Conservation (phyloP, 768 basidiomycete genomes). For the Dendrothele bispora region DNA sequence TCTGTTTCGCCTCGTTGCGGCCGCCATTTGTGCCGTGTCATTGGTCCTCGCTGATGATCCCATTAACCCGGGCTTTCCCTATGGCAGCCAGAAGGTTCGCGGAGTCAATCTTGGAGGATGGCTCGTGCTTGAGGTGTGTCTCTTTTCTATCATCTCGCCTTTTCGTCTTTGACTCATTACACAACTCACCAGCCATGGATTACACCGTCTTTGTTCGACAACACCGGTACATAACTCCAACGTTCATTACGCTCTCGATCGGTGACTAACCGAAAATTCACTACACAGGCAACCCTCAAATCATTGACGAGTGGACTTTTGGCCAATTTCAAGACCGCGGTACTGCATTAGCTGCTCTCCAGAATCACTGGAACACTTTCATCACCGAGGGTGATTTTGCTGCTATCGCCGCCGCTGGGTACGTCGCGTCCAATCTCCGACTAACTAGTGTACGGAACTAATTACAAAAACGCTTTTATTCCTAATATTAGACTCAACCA, state of each 20-base stretch:
- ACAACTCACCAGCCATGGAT: conserved; percentile 61
- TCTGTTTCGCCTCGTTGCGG: conserved; percentile 14
- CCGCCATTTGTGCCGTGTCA: conserved; percentile 26
- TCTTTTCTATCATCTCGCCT: not conserved
- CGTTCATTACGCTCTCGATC: too few species aligned
- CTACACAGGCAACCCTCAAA: conserved; percentile 37
- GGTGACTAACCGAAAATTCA: not conserved
- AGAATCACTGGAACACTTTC: conserved; percentile 79
- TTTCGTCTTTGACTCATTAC: conserved; percentile 11
- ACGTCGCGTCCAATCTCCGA: conserved; percentile 17
- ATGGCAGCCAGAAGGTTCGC: conserved; percentile 71
- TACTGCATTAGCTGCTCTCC: conserved; percentile 51
- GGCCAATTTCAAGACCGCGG: conserved; percentile 55
- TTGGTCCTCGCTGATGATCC: conserved; percentile 30
- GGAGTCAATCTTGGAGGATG: conserved; percentile 80
- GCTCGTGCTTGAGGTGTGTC: conserved; percentile 46
- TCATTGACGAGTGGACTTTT: conserved; percentile 82
- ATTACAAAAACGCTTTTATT: not conserved
- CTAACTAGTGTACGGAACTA: conserved; percentile 4
- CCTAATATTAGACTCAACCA: conserved; percentile 64
- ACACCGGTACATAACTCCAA: conserved; percentile 49
- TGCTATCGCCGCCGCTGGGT: conserved; percentile 77
- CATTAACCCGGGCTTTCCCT: conserved; percentile 62
- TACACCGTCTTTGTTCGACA: conserved; percentile 73
- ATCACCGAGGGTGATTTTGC: conserved; percentile 82